A percentile compares a stretch with the other conserved stretches of the same genome.
phyloP scores from a whole-genome alignment of 1,139 yeast species.

The Geotrichum cucujoidarum region DNA sequence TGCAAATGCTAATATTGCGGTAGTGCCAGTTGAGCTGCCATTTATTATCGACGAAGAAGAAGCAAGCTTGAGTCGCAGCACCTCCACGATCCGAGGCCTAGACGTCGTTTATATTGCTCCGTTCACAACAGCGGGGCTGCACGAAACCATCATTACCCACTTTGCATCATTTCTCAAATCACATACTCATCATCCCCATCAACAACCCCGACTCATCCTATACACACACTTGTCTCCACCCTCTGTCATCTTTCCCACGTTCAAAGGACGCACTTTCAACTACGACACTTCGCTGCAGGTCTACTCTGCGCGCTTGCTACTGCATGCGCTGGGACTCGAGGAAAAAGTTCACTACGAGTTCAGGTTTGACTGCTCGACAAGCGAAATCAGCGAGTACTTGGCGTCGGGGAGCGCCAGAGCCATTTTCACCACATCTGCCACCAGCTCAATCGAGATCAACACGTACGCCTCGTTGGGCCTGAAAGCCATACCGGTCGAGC shows the following conservation, averaged over 20 bases:
- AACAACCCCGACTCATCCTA: background rate
- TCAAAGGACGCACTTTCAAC: background rate
- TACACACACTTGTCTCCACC: background rate
- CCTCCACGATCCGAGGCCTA: constrained; percentile 20
- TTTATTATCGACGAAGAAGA: too few species aligned
- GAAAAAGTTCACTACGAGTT: background rate
- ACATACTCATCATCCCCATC: background rate
- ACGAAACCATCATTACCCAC: constrained; percentile 58
- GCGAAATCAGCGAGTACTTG: background rate
- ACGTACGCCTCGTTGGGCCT: too few species aligned
- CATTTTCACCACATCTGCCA: too few species aligned
- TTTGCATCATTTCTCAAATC: constrained; percentile 48
- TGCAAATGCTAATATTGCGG: constrained; percentile 41
- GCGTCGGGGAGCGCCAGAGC: background rate
- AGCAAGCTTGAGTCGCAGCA: constrained; percentile 27
- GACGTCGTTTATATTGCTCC: constrained; percentile 79
- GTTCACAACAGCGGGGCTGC: constrained; percentile 93
- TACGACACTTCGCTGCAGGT: background rate
- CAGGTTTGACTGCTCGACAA: background rate
- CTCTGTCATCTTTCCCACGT: background rate
- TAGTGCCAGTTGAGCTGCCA: constrained; percentile 35
- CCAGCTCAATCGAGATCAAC: too few species aligned
- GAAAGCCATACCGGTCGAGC: too few species aligned
- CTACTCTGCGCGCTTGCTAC: background rate
- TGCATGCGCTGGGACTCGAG: background rate